Base-by-base conservation (phyloP, 768 basidiomycete species). In the Amylocystis lapponica region DNA sequence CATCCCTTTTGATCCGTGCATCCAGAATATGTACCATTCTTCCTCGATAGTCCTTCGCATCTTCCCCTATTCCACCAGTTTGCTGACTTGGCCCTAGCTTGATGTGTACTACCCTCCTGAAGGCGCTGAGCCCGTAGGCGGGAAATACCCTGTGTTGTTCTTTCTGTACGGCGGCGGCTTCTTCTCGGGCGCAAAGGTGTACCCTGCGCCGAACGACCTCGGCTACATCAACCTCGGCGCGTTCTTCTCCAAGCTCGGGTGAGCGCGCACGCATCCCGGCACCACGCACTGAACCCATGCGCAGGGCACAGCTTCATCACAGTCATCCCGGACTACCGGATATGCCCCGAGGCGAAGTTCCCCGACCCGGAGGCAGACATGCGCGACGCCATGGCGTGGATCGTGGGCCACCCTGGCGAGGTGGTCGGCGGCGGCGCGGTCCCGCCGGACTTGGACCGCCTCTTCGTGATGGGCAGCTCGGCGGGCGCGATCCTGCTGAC, bases 101-200 rank as follows among this genome's bases (percentile, higher is more conserved):
- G 83, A 85, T 50, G 65, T 84, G 0, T 86, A 84, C 56, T 84
- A 80, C 52, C 82, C 64, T 2, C 27, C 63, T 3, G 37, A 56
- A 5, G 45, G 54, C 10, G 52, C 5, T 41, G 45, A 16, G 0
- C 5, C 37, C 2, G 26, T 45, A 1, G 20, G 14, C 10, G 53
- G 53, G 19, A 63, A 59, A 40, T 62, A 70, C 0, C 78, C 78
- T 0, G 64, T 84, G 17, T 61, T 85, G 20, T 74, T 85, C 58
- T 84, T 75, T 60, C 47, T 78, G 31, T 85, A 86, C 47, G 83
- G 83, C 1, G 83, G 83, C 2, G 80, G 82, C 3, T 82, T 81
- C 54, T 62, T 63, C 47, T 55, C 59, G 0, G 83, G 83, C 1
- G 63, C 66, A 0, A 72, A 78, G n/a, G 67, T 62, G 7, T 54